These are phyloP conservation scores for Ambispora gerdemannii DNA, from an alignment of 192 early-diverging fungal species.

Conservation along the genomic window DNA sequence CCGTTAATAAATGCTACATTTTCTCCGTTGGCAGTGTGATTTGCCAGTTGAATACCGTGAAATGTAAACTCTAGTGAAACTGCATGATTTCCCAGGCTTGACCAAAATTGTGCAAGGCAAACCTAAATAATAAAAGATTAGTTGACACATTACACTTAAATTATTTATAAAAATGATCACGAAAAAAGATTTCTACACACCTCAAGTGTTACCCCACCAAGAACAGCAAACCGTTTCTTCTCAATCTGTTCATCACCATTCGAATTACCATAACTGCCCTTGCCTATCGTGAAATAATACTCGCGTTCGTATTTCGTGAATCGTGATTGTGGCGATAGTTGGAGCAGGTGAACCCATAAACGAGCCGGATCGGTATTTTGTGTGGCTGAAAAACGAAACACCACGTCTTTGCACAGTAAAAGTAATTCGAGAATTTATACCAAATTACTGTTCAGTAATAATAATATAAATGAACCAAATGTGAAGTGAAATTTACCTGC, in stretches of 20 bases:
- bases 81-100: constrained; percentile 62
- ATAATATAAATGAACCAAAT: too few relatives aligned
- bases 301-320: constrained; percentile 58
- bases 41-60: constrained; percentile 64
- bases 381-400: constrained; percentile 36
- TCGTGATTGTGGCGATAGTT: constrained; percentile 70
- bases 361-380: constrained; percentile 52
- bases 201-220: constrained; percentile 73
- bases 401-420: constrained; percentile 36
- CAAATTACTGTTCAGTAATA: too few relatives aligned
- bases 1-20: constrained; percentile 41
- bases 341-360: constrained; percentile 70
- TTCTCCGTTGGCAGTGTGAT: constrained; percentile 43
- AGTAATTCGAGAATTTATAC: too few relatives aligned
- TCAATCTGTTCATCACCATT: constrained; percentile 56
- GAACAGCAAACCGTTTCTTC: constrained; percentile 55
- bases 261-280: constrained; percentile 59
- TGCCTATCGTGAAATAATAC: constrained; percentile 55
- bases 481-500: constrained; percentile 47
- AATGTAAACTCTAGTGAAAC: constrained; percentile 75
- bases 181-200: constrained; percentile 35
- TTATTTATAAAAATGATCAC: not conserved
- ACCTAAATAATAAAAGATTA: constrained; percentile 30
- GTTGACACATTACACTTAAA: not conserved
- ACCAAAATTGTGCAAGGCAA: constrained; percentile 90